phyloP scores from a whole-genome alignment of 2,329 filamentous ascomycete genomes.

The Ascochyta koolunga region DNA sequence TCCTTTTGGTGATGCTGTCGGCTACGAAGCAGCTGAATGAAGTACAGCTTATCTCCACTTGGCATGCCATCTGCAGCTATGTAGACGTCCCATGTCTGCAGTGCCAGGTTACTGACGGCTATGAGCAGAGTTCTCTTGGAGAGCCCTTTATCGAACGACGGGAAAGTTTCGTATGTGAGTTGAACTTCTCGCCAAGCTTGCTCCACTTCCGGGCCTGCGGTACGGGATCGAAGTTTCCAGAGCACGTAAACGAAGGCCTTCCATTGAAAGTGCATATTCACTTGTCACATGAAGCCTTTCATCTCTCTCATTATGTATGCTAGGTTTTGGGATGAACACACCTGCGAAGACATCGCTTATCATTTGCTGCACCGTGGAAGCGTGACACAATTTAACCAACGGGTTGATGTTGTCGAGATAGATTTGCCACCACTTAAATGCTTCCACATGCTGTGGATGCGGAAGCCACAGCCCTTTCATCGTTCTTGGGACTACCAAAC shows the following conservation, averaged over 20 bases:
- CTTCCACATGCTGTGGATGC: slow-evolving; percentile 69
- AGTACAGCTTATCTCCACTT: slow-evolving; percentile 24
- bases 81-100: slow-evolving; percentile 54
- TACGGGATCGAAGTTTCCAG: slow-evolving; percentile 35
- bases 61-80: slow-evolving; percentile 14
- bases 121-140: slow-evolving; percentile 50
- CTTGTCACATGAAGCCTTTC: slow-evolving; percentile 54
- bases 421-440: slow-evolving; percentile 75
- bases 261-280: slow-evolving; percentile 58
- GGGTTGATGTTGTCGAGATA: slow-evolving; percentile 78
- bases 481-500: slow-evolving; percentile 23
- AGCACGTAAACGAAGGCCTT: slow-evolving; percentile 60
- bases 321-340: slow-evolving; percentile 51
- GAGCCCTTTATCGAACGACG: slow-evolving; percentile 46
- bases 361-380: slow-evolving; percentile 70
- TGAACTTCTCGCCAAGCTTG: slow-evolving; percentile 55
- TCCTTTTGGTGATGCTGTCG: slow-evolving; percentile 8
- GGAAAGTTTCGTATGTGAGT: slow-evolving; percentile 52
- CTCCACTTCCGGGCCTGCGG: slow-evolving; percentile 32
- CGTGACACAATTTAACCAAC: slow-evolving; percentile 73
- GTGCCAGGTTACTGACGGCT: slow-evolving; percentile 51
- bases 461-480: slow-evolving; percentile 41
- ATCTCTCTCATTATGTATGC: slow-evolving; percentile 48
- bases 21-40: slow-evolving; percentile 28
- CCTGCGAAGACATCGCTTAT: slow-evolving; percentile 62